Percentiles rank a stretch among this genome's conserved stretches.
phyloP scores from a whole-genome alignment of 352 stramenopile species.

The Phytophthora syringae region DNA sequence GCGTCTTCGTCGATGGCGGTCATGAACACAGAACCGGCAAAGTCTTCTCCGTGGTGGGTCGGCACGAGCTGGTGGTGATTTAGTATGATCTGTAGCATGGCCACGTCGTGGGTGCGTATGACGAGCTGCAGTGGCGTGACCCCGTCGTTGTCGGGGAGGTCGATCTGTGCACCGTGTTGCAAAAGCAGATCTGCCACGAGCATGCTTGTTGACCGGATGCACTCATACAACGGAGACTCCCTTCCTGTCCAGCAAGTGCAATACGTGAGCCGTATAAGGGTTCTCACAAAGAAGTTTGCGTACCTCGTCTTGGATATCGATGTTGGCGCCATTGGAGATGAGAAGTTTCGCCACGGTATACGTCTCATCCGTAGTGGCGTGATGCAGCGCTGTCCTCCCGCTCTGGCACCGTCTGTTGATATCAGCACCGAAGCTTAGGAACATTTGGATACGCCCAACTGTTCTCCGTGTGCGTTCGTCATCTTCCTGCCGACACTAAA shows the following conservation, averaged over 20 bases:
- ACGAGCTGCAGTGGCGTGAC: conserved; percentile 14
- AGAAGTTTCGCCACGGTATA: conserved; percentile 15
- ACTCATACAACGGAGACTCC: conserved; percentile 21
- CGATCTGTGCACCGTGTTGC: conserved; percentile 10
- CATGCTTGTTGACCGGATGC: conserved; percentile 22
- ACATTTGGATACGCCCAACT: conserved; percentile 1
- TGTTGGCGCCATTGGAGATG: neutral
- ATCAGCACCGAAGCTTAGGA: conserved; percentile 4
- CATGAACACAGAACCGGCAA: conserved; percentile 19
- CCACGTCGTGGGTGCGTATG: conserved; percentile 12
- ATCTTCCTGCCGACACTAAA: conserved; percentile 26
- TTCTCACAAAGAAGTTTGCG: no score
- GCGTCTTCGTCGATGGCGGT: conserved; percentile 14
- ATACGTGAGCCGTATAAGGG: no score
- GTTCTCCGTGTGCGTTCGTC: conserved; percentile 4
- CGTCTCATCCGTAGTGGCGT: conserved; percentile 12
- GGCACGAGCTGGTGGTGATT: conserved; percentile 28
- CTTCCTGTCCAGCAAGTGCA: conserved; percentile 13
- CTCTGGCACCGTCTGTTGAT: conserved; percentile 9
- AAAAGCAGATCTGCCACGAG: conserved; percentile 24
- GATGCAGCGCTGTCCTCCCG: conserved; percentile 20
- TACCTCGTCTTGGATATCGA: conserved; percentile 14
- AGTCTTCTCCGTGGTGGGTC: conserved; percentile 16
- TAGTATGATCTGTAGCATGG: conserved; percentile 30
- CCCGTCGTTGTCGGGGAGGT: conserved; percentile 12